Conservation (phyloP, 2,329 filamentous ascomycete genomes). For the Leptodontidium sp. region DNA sequence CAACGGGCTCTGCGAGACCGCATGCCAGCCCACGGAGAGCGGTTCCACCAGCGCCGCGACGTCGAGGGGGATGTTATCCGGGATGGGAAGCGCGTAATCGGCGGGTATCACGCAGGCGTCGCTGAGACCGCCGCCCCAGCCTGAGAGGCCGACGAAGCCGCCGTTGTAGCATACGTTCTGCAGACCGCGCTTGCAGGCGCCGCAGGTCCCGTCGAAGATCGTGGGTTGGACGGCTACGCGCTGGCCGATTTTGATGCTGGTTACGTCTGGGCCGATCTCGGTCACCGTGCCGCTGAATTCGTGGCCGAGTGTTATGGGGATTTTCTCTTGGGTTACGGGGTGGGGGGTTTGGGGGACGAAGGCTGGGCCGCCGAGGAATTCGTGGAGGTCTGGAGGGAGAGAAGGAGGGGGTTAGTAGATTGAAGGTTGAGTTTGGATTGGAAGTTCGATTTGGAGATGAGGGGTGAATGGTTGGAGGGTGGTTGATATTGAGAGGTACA, state of each 20-base stretch:
- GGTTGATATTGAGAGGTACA: conserved; percentile 6
- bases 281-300: conserved; percentile 69
- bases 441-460: background rate
- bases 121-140: conserved; percentile 61
- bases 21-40: conserved; percentile 70
- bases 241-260: conserved; percentile 59
- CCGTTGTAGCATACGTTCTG: conserved; percentile 66
- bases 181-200: conserved; percentile 59
- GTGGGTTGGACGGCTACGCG: conserved; percentile 67
- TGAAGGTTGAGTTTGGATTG: background rate
- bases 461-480: background rate
- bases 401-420: background rate
- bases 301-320: conserved; percentile 69
- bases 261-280: conserved; percentile 62
- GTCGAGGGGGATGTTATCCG: conserved; percentile 59
- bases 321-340: conserved; percentile 62
- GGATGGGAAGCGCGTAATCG: conserved; percentile 57
- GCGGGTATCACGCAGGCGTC: conserved; percentile 62
- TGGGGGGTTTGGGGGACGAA: conserved; percentile 62
- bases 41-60: conserved; percentile 69
- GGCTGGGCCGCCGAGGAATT: conserved; percentile 58
- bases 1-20: conserved; percentile 58
- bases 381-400: conserved; percentile 55
- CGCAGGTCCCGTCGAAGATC: conserved; percentile 63
- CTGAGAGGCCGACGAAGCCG: conserved; percentile 58